These are phyloP conservation scores for Echinochloa phyllopogon DNA, from an alignment of 176 grass and related monocot species.

Conservation along the genomic window DNA sequence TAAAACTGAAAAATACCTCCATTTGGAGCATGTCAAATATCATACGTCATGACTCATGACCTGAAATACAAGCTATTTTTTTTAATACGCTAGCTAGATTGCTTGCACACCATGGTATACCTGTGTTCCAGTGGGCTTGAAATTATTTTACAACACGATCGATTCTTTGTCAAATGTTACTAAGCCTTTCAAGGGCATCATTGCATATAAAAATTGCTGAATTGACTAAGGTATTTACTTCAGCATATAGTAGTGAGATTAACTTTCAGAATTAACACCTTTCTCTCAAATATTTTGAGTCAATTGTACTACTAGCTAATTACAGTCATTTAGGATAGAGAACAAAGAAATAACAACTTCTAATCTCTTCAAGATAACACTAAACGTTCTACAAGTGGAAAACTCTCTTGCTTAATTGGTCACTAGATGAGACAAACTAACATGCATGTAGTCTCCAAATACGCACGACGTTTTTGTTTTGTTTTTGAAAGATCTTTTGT, in stretches of 20 bases:
- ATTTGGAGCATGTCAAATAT: neutral
- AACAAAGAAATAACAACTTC: neutral
- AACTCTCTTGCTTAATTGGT: neutral
- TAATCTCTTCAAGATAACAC: neutral
- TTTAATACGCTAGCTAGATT: neutral
- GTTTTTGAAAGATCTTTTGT: neutral
- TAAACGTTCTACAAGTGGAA: neutral
- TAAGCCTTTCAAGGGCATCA: neutral
- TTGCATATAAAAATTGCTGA: neutral
- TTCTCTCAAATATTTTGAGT: neutral
- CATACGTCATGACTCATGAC: neutral
- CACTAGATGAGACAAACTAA: neutral
- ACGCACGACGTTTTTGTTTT: neutral
- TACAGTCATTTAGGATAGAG: neutral
- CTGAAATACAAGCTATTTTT: neutral
- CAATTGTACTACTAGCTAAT: neutral
- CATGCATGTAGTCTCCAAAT: neutral
- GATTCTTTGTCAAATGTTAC: neutral
- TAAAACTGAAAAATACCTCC: neutral
- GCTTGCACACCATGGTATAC: neutral
- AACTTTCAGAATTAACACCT: no score
- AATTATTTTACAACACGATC: neutral
- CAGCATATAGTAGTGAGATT: neutral
- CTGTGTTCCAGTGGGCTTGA: neutral
- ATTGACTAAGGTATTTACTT: neutral